Base-by-base conservation (phyloP, 257 asterid genomes). In the Solanum paucissectum region DNA sequence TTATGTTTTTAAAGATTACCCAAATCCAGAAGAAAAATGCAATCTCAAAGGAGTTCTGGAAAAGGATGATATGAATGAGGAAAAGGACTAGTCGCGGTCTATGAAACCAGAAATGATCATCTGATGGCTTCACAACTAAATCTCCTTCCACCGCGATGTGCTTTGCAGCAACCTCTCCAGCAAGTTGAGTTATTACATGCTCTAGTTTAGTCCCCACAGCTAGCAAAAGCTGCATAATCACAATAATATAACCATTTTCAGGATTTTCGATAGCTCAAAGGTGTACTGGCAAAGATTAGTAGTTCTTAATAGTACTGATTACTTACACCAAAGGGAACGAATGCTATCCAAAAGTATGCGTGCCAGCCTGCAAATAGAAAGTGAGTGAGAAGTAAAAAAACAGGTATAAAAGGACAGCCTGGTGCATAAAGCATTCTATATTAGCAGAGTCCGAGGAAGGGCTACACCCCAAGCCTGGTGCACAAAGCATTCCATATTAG, bases 281-380 rank as follows among this genome's bases (percentile, higher is more conserved):
- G 64, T 20, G 25, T 0, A 55, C 11, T 37, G 83, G 2, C 16
- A 25, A 77, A 27, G 64, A 79, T 44, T 79, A 25, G 68, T 46
- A 16, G 1, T 79, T 44, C 38, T 44, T 29, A 10, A 46, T 46
- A 5, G 29, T 81, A 18, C 27, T 46, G 37, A 49, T 49, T 49
- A 89, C 94, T 92, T 87, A 95, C 98, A 11, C 18, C 84, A 37
- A 95, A 88, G n/a, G 98, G 98, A 85, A 92, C 16, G 85, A 95
- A 95, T 32, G 98, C 90, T 81, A 94, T 92, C 96, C 96, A 95
- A 77, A 95, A 94, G 83, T 95, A 95, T 23, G 98, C 87, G 46
- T 95, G 95, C 98, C 98, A 95, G 83, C 98, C 98, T 94, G 91
- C 85, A 89, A 68, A 74, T 29, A 29, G 12, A 82, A 82, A 82